Conservation (phyloP, 2,329 filamentous ascomycete genomes). For the Penicillium hesseltinei region DNA sequence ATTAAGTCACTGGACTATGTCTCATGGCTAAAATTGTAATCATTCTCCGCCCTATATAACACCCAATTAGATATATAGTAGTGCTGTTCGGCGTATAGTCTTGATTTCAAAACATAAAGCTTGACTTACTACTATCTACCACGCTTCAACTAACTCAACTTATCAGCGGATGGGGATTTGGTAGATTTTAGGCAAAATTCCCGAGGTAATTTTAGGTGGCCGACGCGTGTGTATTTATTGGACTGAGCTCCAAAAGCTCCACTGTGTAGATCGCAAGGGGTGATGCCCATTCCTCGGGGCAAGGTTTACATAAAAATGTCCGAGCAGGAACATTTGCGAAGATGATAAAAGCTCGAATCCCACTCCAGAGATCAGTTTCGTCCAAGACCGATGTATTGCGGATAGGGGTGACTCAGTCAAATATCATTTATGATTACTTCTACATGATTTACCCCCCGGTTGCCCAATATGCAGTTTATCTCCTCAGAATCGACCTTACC, state of each 20-base stretch:
- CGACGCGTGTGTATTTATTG: background rate
- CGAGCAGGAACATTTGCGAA: background rate
- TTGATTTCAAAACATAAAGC: background rate
- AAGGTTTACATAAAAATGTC: conserved; percentile 4
- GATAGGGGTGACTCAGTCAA: background rate
- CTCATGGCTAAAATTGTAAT: background rate
- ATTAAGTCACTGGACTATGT: background rate
- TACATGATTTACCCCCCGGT: background rate
- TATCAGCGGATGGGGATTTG: background rate
- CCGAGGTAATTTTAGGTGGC: background rate
- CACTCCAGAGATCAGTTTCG: background rate
- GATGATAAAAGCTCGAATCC: conserved; percentile 6
- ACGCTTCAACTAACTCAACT: background rate
- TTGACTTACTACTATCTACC: background rate
- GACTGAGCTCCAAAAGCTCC: background rate
- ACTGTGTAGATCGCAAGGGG: conserved; percentile 7
- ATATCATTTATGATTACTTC: background rate
- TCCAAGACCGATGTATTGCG: background rate
- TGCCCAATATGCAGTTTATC: conserved; percentile 15
- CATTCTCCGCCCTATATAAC: background rate
- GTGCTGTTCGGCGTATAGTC: background rate
- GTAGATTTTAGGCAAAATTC: background rate
- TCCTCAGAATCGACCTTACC: conserved; percentile 1
- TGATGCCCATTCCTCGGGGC: conserved; percentile 3
- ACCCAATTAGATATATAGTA: background rate